Evolutionary conservation across 2,329 filamentous ascomycete genomes (phyloP).

Genomic region (Cytospora leucostoma): DNA sequence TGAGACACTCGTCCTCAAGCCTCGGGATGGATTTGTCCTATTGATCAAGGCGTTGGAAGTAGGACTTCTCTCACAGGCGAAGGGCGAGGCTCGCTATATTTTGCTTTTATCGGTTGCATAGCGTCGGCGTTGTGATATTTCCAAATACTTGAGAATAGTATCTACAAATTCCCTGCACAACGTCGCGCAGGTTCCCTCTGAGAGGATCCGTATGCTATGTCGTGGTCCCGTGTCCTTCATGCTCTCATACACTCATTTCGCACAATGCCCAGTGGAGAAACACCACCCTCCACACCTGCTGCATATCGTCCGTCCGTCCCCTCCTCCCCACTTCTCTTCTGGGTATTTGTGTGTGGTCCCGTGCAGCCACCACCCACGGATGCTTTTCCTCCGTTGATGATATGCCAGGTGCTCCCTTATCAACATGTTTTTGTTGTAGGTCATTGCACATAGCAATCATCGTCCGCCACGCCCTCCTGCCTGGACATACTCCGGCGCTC

Average conservation of each 20-base stretch:
- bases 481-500: background rate
- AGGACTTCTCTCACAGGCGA: background rate
- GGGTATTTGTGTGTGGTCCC: background rate
- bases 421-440: background rate
- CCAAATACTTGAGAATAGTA: conserved; percentile 23
- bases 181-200: background rate
- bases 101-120: conserved; percentile 39
- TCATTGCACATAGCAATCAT: background rate
- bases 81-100: conserved; percentile 24
- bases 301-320: background rate
- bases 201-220: background rate
- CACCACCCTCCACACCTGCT: background rate
- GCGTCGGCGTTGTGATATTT: conserved; percentile 43
- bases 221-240: conserved; percentile 2
- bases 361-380: background rate
- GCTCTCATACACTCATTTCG: conserved; percentile 16
- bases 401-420: background rate
- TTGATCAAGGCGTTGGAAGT: background rate
- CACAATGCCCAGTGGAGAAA: conserved; percentile 2
- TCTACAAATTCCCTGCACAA: conserved; percentile 10
- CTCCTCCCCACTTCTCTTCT: background rate
- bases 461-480: background rate
- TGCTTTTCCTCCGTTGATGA: background rate
- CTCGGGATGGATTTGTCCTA: background rate
- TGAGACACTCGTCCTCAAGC: conserved; percentile 4